Conservation (phyloP, 257 asterid genomes). For the Jacaranda copaia region DNA sequence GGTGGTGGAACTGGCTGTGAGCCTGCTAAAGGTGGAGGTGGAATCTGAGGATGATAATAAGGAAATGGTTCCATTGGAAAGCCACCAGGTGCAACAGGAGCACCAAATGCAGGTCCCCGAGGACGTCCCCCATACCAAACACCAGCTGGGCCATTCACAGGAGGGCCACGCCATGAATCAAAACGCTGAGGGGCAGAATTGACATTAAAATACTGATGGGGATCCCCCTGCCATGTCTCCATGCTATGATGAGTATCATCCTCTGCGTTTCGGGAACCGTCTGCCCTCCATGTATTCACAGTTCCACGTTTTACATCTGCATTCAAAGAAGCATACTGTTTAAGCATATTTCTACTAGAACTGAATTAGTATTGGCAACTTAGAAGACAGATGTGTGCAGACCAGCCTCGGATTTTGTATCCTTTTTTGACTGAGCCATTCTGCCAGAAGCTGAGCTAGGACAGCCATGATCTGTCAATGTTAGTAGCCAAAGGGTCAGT, state of each 20-base stretch:
- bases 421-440: constrained; percentile 50
- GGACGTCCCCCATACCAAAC: constrained; percentile 91
- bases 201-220: constrained; percentile 66
- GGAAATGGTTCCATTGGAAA: constrained; percentile 83
- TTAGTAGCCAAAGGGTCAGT: constrained; percentile 40
- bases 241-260: constrained; percentile 59
- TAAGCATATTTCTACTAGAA: constrained; percentile 17
- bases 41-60: constrained; percentile 77
- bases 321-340: constrained; percentile 29
- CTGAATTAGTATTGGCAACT: constrained; percentile 20
- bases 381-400: constrained; percentile 37
- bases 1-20: constrained; percentile 68
- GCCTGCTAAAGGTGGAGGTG: constrained; percentile 74
- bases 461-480: constrained; percentile 61
- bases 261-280: constrained; percentile 57
- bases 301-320: constrained; percentile 66
- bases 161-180: constrained; percentile 89
- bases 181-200: constrained; percentile 72
- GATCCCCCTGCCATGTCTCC: constrained; percentile 85
- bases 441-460: constrained; percentile 82
- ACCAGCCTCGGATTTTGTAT: constrained; percentile 63
- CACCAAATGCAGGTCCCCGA: constrained; percentile 77
- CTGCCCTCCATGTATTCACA: constrained; percentile 66
- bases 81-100: constrained; percentile 78
- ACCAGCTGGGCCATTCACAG: constrained; percentile 73